Conservation (phyloP, 306 rosid genomes). For the Rosa chinensis region DNA sequence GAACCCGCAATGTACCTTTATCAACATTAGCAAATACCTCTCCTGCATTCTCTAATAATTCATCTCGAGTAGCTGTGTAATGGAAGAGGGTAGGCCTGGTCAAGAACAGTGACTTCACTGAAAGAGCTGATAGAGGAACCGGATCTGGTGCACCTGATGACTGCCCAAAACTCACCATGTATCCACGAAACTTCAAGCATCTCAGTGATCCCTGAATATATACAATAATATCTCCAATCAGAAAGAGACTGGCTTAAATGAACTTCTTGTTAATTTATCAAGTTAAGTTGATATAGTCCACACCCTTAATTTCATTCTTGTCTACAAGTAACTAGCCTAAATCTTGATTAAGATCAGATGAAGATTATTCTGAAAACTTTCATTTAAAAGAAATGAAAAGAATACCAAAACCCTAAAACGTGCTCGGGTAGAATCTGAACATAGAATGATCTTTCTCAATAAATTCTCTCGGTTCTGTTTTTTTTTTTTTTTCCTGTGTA, state of each 20-base stretch:
- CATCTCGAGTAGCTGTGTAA: slow-evolving; percentile 56
- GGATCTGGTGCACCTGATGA: slow-evolving; percentile 90
- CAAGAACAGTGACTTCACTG: slow-evolving; percentile 70
- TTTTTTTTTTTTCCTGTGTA: background rate
- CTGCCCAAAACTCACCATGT: slow-evolving; percentile 88
- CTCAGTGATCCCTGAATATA: slow-evolving; percentile 68
- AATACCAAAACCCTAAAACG: background rate
- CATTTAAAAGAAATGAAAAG: background rate
- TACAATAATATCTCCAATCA: slow-evolving; percentile 10
- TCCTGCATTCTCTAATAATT: slow-evolving; percentile 66
- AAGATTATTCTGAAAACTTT: background rate
- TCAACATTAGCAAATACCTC: slow-evolving; percentile 64
- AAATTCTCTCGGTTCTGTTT: background rate
- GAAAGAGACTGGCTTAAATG: background rate
- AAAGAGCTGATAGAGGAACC: slow-evolving; percentile 67
- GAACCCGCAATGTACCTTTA: slow-evolving; percentile 59
- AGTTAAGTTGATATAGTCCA: background rate
- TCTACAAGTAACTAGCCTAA: background rate
- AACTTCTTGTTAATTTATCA: background rate
- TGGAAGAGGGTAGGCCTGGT: slow-evolving; percentile 74
- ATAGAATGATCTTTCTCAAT: background rate
- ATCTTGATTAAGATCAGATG: background rate
- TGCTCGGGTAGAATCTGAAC: background rate
- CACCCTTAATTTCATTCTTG: background rate
- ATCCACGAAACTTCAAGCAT: slow-evolving; percentile 66